Evolutionary conservation across 148 eudicot genomes (phyloP), one percentile per base, ranked within the genome.

Genomic region (Cornus kousa): DNA sequence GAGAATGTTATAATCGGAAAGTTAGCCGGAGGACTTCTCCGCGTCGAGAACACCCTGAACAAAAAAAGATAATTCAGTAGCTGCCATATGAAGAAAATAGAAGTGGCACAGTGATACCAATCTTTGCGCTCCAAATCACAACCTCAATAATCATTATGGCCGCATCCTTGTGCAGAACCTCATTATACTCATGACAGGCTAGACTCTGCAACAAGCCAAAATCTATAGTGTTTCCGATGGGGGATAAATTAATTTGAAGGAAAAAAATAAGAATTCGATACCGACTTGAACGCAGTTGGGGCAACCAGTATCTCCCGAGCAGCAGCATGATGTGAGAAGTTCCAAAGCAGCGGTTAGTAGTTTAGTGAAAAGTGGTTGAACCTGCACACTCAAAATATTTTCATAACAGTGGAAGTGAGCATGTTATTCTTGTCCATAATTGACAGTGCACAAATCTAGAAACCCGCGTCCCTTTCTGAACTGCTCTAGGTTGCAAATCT

Each of bases 121-220:
- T 43, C 22, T 22, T 17, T 7, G 23, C 9, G 32, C 79, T 76
- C 53, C 69, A 70, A 59, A 17, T 60, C 53, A 70, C 12, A 39
- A 87, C 99, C 99, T 96, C 87, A 69, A 96, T 91, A 67, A 96
- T 94, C 88, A 91, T 89, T 66, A 91, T 72, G 28, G 99, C 99
- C 20, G 97, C 97, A 32, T 91, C 94, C 84, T 94, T 96, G 90
- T 96, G 93, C 82, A 96, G 70, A 78, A 96, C 92, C 87, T 94
- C 98, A 57, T 96, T 96, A 75, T 94, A 91, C 87, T 93, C 99
- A 3, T 83, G 88, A 85, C 99, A 96, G 68, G 87, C 78, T 67
- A 92, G 82, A 82, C 80, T 89, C 98, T 96, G 90, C 79, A 76
- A 31, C 16, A 48, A 37, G 60, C 65, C 67, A 83, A 77, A 82